Percentiles rank a stretch among this genome's conserved stretches.
phyloP scores from a whole-genome alignment of 2,329 filamentous ascomycete genomes.

The Beauveria sp. region DNA sequence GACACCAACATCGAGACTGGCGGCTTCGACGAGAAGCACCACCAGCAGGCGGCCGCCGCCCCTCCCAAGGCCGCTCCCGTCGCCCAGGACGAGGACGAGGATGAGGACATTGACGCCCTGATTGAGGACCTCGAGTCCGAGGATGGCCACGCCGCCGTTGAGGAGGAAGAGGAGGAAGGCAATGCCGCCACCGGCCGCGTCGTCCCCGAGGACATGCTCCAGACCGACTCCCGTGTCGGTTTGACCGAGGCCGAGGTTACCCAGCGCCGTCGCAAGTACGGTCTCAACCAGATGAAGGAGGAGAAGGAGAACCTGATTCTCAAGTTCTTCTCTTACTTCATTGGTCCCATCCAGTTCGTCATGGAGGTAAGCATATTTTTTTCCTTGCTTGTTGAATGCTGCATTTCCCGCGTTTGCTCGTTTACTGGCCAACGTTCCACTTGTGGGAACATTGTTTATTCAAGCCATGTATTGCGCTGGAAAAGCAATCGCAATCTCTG shows the following conservation, averaged over 20 bases:
- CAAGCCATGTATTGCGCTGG: neutral
- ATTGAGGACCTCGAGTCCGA: slow-evolving; percentile 82
- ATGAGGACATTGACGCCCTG: slow-evolving; percentile 78
- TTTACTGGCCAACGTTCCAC: slow-evolving; percentile 2
- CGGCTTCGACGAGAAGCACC: slow-evolving; percentile 57
- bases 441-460: neutral
- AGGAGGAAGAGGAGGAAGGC: slow-evolving; percentile 48
- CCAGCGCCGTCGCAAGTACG: slow-evolving; percentile 60
- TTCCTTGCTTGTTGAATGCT: neutral
- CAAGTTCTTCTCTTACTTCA: slow-evolving; percentile 77
- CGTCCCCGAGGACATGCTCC: slow-evolving; percentile 66
- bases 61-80: slow-evolving; percentile 35
- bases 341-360: slow-evolving; percentile 87
- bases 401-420: neutral
- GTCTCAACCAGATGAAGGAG: slow-evolving; percentile 85
- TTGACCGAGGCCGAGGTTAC: slow-evolving; percentile 64
- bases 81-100: slow-evolving; percentile 61
- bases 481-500: neutral
- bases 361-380: slow-evolving; percentile 62
- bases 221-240: slow-evolving; percentile 67
- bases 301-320: slow-evolving; percentile 78
- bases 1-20: slow-evolving; percentile 59
- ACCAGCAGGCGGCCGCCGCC: slow-evolving; percentile 25
- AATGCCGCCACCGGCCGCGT: slow-evolving; percentile 49
- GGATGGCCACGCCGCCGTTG: slow-evolving; percentile 60